phyloP scores from a whole-genome alignment of 345 rosid genomes.

The Eucalyptus fibrosa region DNA sequence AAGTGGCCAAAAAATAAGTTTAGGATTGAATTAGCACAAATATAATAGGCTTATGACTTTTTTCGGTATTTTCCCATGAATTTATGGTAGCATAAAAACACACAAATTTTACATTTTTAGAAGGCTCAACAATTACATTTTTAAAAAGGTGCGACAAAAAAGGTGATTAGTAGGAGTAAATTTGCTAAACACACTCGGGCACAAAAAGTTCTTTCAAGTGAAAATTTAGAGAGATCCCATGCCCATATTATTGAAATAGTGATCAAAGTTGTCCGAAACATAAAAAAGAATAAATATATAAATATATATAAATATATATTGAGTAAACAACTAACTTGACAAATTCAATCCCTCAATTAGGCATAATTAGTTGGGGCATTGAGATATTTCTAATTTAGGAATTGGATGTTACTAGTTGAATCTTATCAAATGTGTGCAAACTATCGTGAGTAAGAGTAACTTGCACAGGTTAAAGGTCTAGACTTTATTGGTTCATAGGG shows the following conservation, averaged over 20 bases:
- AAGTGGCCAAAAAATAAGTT: too few relatives aligned
- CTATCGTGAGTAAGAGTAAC: background rate
- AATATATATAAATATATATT: background rate
- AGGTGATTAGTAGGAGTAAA: background rate
- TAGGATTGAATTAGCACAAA: fast-evolving
- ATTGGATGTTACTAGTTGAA: background rate
- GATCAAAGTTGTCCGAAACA: background rate
- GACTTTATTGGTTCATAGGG: background rate
- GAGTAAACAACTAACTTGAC: background rate
- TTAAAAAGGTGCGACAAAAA: background rate
- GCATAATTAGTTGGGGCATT: background rate
- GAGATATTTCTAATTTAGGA: background rate
- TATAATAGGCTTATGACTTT: too few relatives aligned
- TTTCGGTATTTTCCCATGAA: too few relatives aligned
- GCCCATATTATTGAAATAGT: background rate
- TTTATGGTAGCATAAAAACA: background rate
- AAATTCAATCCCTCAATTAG: background rate
- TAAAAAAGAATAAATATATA: background rate
- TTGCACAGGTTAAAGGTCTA: background rate
- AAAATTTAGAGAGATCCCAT: background rate
- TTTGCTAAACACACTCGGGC: background rate
- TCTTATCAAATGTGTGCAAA: background rate
- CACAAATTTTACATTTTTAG: background rate
- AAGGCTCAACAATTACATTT: background rate
- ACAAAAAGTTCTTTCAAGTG: background rate